Conservation (phyloP, 495 filamentous ascomycete genomes). For the Lentithecium fluviatile region DNA sequence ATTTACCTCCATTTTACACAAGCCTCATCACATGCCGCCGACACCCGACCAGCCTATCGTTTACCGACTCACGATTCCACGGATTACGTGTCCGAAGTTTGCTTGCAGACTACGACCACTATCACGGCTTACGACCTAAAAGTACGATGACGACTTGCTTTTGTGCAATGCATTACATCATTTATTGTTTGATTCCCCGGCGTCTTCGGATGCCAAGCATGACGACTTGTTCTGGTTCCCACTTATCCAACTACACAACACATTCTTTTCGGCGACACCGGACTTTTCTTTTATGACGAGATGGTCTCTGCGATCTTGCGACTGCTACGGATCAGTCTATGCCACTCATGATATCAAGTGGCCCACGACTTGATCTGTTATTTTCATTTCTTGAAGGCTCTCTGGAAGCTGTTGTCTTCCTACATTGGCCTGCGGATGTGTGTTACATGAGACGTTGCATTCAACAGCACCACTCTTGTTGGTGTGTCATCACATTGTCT, state of each 20-base stretch:
- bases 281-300: constrained; percentile 15
- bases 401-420: not conserved
- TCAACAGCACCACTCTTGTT: not conserved
- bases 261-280: constrained; percentile 11
- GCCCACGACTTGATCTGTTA: constrained; percentile 4
- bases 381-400: not conserved
- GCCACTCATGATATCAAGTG: not conserved
- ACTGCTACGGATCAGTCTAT: constrained; percentile 21
- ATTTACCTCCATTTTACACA: constrained; percentile 9
- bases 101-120: constrained; percentile 24
- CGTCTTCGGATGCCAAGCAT: constrained; percentile 31
- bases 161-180: constrained; percentile 4
- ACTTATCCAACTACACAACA: constrained; percentile 19
- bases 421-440: too few species aligned
- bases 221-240: constrained; percentile 24
- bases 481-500: constrained; percentile 2
- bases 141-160: constrained; percentile 28
- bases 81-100: constrained; percentile 27
- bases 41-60: constrained; percentile 8
- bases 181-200: constrained; percentile 32
- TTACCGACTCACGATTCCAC: constrained; percentile 30
- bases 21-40: constrained; percentile 21
- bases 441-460: not conserved
- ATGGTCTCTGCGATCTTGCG: constrained; percentile 10
- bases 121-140: constrained; percentile 33